Base-by-base conservation (phyloP, 163 green algal species). In the Volvox carteri region DNA sequence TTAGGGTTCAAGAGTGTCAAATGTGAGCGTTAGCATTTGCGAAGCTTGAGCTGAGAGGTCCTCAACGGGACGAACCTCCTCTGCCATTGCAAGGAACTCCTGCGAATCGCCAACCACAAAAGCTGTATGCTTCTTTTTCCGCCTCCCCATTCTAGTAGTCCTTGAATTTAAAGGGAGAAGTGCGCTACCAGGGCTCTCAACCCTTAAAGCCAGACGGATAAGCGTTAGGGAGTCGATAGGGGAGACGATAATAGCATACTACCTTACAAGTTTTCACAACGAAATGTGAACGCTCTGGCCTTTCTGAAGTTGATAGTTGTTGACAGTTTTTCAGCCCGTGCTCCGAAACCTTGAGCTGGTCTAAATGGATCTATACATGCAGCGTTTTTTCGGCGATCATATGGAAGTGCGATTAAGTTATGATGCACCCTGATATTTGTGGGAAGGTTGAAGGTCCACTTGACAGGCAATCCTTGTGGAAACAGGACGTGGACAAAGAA, bases 21-120 rank as follows among this genome's bases (percentile, higher is more conserved):
- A 65, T 30, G 25, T 65, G 19, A 65, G 54, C 54, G 7, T 65
- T 19, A 12, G 54, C 28, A 65, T 23, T 65, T 65, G 5, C 3
- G 25, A 12, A 65, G 28, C 28, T 19, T 65, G 54, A 7, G 54
- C 19, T 65, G 28, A 65, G 54, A 65, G 2, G 28, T 65, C 5
- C 54, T 25, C 8, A 19, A 35, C 50, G 16, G 30, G 8, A 75
- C 65, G 30, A 46, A 81, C 74, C 74, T 81, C 44, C 12, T 81
- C 74, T 9, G n/a, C 25, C 8, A 46, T 14, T 6, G 16, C 30
- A 23, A 52, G 54, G 39, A 85, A 85, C 39, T 85, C 78, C 78
- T 85, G 78, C 23, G 23, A 41, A 11, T 85, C 78, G 78, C 78
- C 56, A 1, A 74, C 0, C 4, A 75, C 56, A 56, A 85, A 85